Conservation (phyloP, 208 protist genomes). For the Trypanosoma cruzi region DNA sequence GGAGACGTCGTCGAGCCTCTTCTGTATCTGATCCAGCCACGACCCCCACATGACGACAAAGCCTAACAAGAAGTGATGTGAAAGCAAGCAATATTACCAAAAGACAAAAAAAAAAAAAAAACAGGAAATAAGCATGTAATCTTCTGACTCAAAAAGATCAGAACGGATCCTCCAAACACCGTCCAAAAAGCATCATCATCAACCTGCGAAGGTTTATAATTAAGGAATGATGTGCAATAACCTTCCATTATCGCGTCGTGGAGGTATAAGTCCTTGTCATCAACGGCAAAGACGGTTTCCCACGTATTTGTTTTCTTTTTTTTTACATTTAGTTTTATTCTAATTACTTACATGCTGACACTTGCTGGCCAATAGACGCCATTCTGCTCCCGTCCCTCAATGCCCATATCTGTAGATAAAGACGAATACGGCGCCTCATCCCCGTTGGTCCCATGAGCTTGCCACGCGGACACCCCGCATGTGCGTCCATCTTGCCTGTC, state of each 20-base stretch:
- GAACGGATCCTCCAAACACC: background rate
- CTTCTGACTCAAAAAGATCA: background rate
- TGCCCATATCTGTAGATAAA: background rate
- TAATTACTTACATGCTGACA: slow-evolving; percentile 26
- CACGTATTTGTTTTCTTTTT: background rate
- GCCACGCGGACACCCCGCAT: background rate
- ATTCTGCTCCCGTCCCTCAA: background rate
- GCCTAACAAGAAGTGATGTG: background rate
- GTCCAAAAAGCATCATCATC: background rate
- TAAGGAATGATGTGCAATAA: background rate
- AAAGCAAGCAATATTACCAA: background rate
- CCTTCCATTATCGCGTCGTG: background rate
- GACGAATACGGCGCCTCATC: slow-evolving; percentile 2
- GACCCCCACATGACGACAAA: slow-evolving; percentile 52
- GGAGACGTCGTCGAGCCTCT: slow-evolving; percentile 58
- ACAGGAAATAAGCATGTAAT: background rate
- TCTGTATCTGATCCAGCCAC: slow-evolving; percentile 66
- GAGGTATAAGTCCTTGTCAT: background rate
- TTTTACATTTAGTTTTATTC: background rate
- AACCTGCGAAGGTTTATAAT: background rate
- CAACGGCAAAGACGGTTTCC: background rate
- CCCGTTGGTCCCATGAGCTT: background rate
- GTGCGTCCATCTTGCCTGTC: background rate
- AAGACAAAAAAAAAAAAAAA: background rate
- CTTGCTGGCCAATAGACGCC: slow-evolving; percentile 45